phyloP scores from a whole-genome alignment of 2,329 filamentous ascomycete species.

The Calonectria pauciramosa region DNA sequence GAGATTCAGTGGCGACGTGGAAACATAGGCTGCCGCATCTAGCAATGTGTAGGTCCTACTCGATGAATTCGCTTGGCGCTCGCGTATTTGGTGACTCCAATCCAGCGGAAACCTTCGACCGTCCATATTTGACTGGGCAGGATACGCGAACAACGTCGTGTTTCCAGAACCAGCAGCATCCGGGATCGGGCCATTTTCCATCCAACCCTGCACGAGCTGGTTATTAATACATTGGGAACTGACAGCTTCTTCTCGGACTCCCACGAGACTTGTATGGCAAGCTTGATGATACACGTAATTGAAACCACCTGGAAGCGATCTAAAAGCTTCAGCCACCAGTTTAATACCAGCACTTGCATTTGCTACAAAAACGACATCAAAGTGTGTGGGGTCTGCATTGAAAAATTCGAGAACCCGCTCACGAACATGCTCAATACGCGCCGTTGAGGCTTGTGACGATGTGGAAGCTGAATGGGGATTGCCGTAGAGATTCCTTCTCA shows the following conservation, averaged over 20 bases:
- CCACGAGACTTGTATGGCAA: not conserved
- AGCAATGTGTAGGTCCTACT: not conserved
- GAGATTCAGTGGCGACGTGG: not conserved
- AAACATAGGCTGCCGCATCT: not conserved
- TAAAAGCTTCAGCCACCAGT: not conserved
- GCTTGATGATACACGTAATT: not conserved
- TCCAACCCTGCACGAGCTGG: not conserved
- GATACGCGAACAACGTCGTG: not conserved
- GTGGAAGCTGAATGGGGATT: not conserved
- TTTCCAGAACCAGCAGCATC: not conserved
- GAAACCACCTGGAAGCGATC: not conserved
- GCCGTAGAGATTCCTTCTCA: not conserved
- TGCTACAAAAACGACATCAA: constrained; percentile 3
- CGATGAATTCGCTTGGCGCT: not conserved
- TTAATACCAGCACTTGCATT: not conserved
- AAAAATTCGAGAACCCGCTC: not conserved
- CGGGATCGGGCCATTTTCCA: not conserved
- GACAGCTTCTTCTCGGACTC: not conserved
- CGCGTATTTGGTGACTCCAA: not conserved
- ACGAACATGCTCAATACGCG: not conserved
- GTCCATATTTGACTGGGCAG: constrained; percentile 1
- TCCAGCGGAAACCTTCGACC: not conserved
- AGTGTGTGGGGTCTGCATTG: not conserved
- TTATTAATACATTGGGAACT: not conserved
- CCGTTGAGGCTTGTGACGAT: not conserved